Evolutionary conservation across 768 basidiomycete species (phyloP).

Genomic region (Lactifluus echinatus): DNA sequence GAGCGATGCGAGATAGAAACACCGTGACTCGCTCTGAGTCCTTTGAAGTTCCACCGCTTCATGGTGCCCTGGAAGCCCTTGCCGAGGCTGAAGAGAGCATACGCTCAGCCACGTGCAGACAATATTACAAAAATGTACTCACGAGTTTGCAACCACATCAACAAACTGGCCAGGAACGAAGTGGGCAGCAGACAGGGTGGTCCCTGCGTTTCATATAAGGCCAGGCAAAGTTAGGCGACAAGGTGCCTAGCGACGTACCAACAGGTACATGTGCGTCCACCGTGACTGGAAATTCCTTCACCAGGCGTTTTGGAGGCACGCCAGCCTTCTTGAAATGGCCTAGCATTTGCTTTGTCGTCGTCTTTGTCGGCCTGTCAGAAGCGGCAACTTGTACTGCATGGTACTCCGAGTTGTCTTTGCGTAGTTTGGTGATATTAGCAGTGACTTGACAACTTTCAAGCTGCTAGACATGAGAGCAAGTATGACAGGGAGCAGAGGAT

Average conservation of each 20-base stretch:
- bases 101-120: neutral
- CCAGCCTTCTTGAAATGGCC: conserved; percentile 85
- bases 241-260: conserved; percentile 42
- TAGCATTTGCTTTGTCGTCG: conserved; percentile 67
- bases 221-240: neutral
- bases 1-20: conserved; percentile 91
- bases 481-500: neutral
- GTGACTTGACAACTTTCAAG: conserved; percentile 88
- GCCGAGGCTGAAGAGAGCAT: conserved; percentile 59
- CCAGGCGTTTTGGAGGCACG: conserved; percentile 72
- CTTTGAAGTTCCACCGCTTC: conserved; percentile 94
- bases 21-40: conserved; percentile 90
- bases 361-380: conserved; percentile 62
- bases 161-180: conserved; percentile 97
- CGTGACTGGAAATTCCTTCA: conserved; percentile 85
- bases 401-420: conserved; percentile 61
- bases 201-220: conserved; percentile 42
- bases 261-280: conserved; percentile 84
- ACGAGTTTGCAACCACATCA: conserved; percentile 89
- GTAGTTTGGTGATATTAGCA: conserved; percentile 58
- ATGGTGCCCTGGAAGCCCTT: conserved; percentile 97
- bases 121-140: conserved; percentile 27
- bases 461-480: conserved; percentile 30
- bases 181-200: conserved; percentile 82
- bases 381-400: conserved; percentile 94